Conservation (phyloP, 805 yeast genomes). For the Cyberlindnera misumaiensis region DNA sequence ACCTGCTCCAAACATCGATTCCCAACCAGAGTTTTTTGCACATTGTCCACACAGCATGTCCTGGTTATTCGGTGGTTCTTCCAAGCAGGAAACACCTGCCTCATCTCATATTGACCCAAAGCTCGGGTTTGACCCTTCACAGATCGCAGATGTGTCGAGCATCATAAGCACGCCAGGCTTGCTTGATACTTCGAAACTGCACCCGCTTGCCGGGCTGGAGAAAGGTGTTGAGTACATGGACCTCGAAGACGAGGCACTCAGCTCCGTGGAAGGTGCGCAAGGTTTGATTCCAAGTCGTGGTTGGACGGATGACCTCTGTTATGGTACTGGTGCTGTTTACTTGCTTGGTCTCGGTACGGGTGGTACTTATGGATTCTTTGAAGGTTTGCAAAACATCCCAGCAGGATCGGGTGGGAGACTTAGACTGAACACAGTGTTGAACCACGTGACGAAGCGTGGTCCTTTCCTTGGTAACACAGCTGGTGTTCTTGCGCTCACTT, state of each 20-base stretch:
- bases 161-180: constrained; percentile 55
- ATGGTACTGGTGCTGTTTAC: constrained; percentile 95
- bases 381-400: constrained; percentile 77
- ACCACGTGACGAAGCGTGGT: constrained; percentile 91
- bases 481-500: constrained; percentile 86
- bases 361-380: constrained; percentile 82
- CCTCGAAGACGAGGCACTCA: constrained; percentile 75
- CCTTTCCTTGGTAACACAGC: constrained; percentile 94
- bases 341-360: constrained; percentile 82
- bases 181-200: constrained; percentile 67
- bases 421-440: constrained; percentile 81
- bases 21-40: no score
- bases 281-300: constrained; percentile 94
- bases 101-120: constrained; percentile 13
- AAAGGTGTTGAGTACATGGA: constrained; percentile 86
- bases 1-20: no score
- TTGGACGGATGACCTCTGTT: constrained; percentile 95
- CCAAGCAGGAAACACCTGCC: constrained; percentile 19
- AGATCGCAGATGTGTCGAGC: constrained; percentile 55
- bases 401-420: constrained; percentile 71
- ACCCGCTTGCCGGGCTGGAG: constrained; percentile 89
- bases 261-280: constrained; percentile 77
- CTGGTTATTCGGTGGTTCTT: constrained; percentile 22
- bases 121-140: constrained; percentile 58
- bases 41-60: no score